Conservation (phyloP, 306 rosid genomes). For the Medicago ruthenica region DNA sequence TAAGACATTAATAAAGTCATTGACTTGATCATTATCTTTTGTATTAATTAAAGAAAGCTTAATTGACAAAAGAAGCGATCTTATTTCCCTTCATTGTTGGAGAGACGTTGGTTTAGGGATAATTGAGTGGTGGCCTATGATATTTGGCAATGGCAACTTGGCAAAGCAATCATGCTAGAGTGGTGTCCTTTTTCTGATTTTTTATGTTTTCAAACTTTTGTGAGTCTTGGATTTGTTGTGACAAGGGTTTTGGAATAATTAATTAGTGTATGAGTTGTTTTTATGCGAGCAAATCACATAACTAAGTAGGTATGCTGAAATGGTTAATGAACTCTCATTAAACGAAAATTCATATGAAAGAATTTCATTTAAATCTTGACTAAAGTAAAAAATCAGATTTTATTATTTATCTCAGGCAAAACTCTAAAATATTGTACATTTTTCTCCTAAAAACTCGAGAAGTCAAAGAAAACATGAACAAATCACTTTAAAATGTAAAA, state of each 20-base stretch:
- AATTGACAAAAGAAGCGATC: conserved; percentile 34
- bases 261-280: background rate
- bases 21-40: conserved; percentile 42
- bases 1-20: conserved; percentile 48
- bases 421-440: too few relatives aligned
- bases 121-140: conserved; percentile 31
- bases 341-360: too few relatives aligned
- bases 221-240: conserved; percentile 34
- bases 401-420: too few relatives aligned
- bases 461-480: background rate
- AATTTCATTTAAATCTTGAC: too few relatives aligned
- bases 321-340: too few relatives aligned
- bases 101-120: conserved; percentile 35
- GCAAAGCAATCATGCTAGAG: conserved; percentile 41
- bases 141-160: conserved; percentile 6
- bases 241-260: conserved; percentile 25
- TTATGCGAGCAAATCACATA: background rate
- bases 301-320: too few relatives aligned
- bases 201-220: background rate
- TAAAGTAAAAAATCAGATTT: too few relatives aligned
- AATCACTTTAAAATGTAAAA: background rate
- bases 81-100: conserved; percentile 45
- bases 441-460: background rate
- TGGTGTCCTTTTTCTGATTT: conserved; percentile 38
- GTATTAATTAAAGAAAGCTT: background rate